Percentiles rank a stretch among this genome's conserved stretches.
These are phyloP conservation scores for Pseudodiploospora longispora DNA, from an alignment of 2,329 filamentous ascomycete species.

Conservation along the genomic window DNA sequence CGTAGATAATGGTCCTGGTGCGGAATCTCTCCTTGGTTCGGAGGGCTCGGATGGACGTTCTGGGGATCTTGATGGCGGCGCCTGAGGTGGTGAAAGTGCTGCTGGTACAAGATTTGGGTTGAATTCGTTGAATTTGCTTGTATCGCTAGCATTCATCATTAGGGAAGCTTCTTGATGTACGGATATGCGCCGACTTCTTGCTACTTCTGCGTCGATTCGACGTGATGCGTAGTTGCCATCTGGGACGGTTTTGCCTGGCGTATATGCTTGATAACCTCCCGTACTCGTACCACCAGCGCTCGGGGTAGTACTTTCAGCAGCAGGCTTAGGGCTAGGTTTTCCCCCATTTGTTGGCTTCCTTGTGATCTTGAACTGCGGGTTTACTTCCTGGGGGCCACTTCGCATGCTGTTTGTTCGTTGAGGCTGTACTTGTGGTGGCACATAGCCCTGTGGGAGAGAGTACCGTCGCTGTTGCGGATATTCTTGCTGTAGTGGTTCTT, in stretches of 20 bases:
- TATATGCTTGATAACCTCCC: conserved; percentile 10
- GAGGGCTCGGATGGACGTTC: conserved; percentile 7
- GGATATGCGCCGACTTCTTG: conserved; percentile 10
- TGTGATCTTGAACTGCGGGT: conserved; percentile 9
- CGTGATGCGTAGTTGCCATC: conserved; percentile 7
- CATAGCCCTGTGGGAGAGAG: too few relatives aligned
- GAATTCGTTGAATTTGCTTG: neutral
- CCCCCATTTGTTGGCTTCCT: conserved; percentile 8
- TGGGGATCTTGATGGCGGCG: conserved; percentile 12
- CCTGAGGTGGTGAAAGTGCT: conserved; percentile 15
- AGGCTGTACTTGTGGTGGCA: too few relatives aligned
- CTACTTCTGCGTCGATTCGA: neutral
- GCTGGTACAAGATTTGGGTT: conserved; percentile 9
- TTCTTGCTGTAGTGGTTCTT: neutral
- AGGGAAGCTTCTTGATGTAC: conserved; percentile 19
- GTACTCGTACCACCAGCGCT: neutral
- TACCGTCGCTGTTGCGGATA: neutral
- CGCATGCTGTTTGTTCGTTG: too few relatives aligned
- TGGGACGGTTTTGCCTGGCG: conserved; percentile 5
- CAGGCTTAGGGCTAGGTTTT: neutral
- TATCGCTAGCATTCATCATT: conserved; percentile 10
- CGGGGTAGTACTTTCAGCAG: neutral
- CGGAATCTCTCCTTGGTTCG: neutral
- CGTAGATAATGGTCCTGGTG: neutral
- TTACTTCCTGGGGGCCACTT: too few relatives aligned